These are phyloP conservation scores for Entomortierella lignicola DNA, from an alignment of 192 early-diverging fungal genomes.

Conservation along the genomic window DNA sequence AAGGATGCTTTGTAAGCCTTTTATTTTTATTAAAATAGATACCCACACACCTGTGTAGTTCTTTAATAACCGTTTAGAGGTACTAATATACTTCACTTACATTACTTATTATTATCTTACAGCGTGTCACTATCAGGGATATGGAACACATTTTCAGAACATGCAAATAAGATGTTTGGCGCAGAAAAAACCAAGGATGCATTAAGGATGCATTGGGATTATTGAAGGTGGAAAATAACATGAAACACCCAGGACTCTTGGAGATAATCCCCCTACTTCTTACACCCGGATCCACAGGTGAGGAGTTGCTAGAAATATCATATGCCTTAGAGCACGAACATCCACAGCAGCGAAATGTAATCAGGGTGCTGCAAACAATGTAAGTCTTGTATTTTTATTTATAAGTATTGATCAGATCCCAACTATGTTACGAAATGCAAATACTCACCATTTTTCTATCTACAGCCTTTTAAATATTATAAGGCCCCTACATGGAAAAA, in stretches of 20 bases:
- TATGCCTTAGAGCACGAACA: neutral
- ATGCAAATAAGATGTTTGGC: constrained; percentile 14
- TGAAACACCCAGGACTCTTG: neutral
- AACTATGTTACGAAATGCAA: constrained; percentile 4
- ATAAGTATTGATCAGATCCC: neutral
- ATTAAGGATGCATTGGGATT: neutral
- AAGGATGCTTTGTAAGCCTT: constrained; percentile 10
- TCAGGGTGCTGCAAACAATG: neutral
- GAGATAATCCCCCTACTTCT: neutral
- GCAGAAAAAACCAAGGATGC: neutral
- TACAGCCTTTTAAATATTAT: constrained; percentile 15
- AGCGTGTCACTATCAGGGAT: constrained; percentile 20
- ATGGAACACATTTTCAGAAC: constrained; percentile 13
- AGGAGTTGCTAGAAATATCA: neutral
- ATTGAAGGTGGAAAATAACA: no score
- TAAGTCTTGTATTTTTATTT: neutral
- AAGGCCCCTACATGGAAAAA: constrained; percentile 14
- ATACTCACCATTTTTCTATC: neutral
- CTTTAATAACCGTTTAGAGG: no score
- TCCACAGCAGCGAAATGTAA: neutral
- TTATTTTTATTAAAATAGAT: neutral
- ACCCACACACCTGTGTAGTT: neutral
- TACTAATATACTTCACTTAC: no score
- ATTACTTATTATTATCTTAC: neutral
- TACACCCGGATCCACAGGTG: neutral